phyloP scores from a whole-genome alignment of 73 alveolate genomes.

The Loxodes magnus region DNA sequence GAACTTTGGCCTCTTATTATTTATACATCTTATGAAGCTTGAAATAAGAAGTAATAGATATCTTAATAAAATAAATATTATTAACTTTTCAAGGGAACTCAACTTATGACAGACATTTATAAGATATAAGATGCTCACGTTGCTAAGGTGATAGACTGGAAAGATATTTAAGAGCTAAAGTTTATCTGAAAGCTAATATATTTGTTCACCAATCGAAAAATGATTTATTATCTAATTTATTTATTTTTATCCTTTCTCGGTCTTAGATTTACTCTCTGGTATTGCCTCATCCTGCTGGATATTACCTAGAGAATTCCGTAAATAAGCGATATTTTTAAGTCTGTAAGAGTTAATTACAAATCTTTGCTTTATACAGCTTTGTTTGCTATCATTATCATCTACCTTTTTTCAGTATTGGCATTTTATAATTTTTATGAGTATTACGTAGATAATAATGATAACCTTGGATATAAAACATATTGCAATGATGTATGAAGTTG shows the following conservation, averaged over 20 bases:
- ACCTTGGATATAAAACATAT: constrained; percentile 16
- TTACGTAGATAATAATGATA: constrained; percentile 1
- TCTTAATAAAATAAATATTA: no score
- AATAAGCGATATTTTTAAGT: constrained; percentile 9
- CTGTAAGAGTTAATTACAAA: constrained; percentile 12
- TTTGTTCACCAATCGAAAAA: no score
- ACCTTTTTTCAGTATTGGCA: constrained; percentile 20
- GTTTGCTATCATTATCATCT: constrained; percentile 11
- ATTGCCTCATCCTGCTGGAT: constrained; percentile 26
- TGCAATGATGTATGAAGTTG: constrained; percentile 58
- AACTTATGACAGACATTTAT: no score
- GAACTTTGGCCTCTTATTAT: constrained; percentile 6
- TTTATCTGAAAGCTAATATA: no score
- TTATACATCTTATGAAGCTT: no score
- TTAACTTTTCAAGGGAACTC: no score
- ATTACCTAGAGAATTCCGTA: constrained; percentile 11
- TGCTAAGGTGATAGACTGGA: no score
- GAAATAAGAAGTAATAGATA: no score
- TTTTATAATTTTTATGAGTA: constrained; percentile 3
- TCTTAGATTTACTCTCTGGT: constrained; percentile 5
- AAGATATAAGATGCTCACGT: no score
- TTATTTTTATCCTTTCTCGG: no score
- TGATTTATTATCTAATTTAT: no score
- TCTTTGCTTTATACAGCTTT: constrained; percentile 11
- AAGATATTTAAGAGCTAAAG: no score